These are phyloP conservation scores for Petunia secreta DNA, from an alignment of 257 asterid species.

Conservation along the genomic window DNA sequence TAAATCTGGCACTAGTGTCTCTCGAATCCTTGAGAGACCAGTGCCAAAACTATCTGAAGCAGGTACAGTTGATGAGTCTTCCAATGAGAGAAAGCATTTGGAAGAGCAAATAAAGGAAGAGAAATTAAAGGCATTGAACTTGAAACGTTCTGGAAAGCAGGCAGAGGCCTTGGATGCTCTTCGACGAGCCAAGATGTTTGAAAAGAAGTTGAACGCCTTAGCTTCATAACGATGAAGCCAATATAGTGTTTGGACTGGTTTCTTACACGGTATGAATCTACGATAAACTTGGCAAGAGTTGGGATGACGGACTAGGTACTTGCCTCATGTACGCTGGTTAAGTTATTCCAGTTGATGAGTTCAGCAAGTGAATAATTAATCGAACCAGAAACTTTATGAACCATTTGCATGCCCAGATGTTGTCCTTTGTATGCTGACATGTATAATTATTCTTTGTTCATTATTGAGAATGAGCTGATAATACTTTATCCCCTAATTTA, in stretches of 20 bases:
- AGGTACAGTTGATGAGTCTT: conserved; percentile 33
- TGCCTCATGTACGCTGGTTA: conserved; percentile 11
- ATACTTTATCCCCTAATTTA: background rate
- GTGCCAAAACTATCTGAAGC: conserved; percentile 36
- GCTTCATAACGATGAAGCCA: conserved; percentile 36
- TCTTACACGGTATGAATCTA: background rate
- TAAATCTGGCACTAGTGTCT: conserved; percentile 30
- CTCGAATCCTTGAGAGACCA: conserved; percentile 38
- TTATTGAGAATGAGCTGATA: background rate
- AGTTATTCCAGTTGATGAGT: conserved; percentile 10
- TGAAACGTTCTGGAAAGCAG: conserved; percentile 88
- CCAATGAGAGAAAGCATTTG: conserved; percentile 59
- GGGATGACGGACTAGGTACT: background rate
- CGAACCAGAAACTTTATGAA: background rate
- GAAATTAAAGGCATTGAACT: conserved; percentile 76
- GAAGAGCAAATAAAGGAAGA: conserved; percentile 68
- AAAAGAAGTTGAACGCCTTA: conserved; percentile 77
- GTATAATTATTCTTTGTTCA: background rate
- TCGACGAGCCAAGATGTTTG: conserved; percentile 69
- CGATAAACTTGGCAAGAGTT: background rate
- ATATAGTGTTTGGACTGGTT: background rate
- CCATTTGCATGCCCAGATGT: conserved; percentile 10
- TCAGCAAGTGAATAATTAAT: background rate
- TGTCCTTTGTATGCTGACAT: conserved; percentile 6
- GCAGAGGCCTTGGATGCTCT: conserved; percentile 85